Evolutionary conservation across 176 grass and related monocot species (phyloP).

Genomic region (Chrysopogon serrulatus): DNA sequence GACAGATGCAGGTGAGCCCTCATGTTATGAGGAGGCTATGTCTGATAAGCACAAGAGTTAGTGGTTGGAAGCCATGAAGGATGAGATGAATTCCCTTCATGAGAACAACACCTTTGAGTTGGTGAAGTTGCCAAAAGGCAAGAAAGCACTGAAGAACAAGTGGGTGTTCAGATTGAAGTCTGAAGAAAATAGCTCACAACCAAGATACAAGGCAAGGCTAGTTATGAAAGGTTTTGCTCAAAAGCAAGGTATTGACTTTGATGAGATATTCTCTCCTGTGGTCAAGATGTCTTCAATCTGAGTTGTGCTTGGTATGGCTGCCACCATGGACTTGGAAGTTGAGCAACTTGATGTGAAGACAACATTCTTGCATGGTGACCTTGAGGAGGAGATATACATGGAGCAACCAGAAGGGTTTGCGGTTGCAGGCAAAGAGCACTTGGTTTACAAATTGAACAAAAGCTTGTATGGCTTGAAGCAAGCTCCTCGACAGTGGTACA

Average conservation of each 20-base stretch:
- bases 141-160: too few relatives aligned
- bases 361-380: background rate
- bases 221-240: background rate
- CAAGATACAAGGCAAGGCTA: too few relatives aligned
- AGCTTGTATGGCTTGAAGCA: conserved; percentile 15
- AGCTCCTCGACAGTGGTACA: too few relatives aligned
- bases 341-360: conserved; percentile 19
- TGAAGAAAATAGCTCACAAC: too few relatives aligned
- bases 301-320: conserved; percentile 12
- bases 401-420: background rate
- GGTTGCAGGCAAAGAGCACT: background rate
- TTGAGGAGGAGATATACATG: background rate
- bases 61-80: background rate
- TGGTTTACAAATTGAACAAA: background rate
- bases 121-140: too few relatives aligned
- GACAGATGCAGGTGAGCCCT: background rate
- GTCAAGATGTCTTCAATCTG: conserved; percentile 24
- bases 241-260: background rate
- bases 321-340: conserved; percentile 7
- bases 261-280: conserved; percentile 15
- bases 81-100: conserved; percentile 15
- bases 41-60: background rate
- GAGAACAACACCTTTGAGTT: background rate
- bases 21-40: conserved; percentile 2
- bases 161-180: too few relatives aligned